Percentiles rank a stretch among this genome's conserved stretches.
Evolutionary conservation across 805 yeast genomes (phyloP).

Genomic region (Kodamaea sagamina): DNA sequence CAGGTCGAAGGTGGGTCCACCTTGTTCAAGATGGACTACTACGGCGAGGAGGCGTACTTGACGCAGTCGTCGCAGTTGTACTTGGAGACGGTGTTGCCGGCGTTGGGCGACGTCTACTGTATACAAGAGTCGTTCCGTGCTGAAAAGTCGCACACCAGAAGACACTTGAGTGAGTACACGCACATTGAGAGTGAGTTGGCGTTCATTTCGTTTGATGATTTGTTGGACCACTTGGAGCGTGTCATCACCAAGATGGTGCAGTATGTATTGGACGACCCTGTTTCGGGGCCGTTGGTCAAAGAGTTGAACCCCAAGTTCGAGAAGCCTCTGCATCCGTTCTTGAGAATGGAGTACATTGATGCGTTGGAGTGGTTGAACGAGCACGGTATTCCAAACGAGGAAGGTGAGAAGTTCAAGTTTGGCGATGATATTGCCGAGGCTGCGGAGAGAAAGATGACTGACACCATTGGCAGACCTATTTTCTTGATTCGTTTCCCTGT

Average conservation of each 20-base stretch:
- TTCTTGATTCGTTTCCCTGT: slow-evolving; percentile 93
- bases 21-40: slow-evolving; percentile 86
- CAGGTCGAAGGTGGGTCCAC: slow-evolving; percentile 99
- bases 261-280: slow-evolving; percentile 83
- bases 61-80: slow-evolving; percentile 97
- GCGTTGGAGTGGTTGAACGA: slow-evolving; percentile 97
- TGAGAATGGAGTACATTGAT: slow-evolving; percentile 85
- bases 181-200: slow-evolving; percentile 95
- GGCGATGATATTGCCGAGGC: slow-evolving; percentile 99
- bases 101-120: slow-evolving; percentile 96
- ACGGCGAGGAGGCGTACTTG: slow-evolving; percentile 94
- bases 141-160: slow-evolving; percentile 97
- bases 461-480: slow-evolving; percentile 88
- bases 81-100: slow-evolving; percentile 93
- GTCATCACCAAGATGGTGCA: slow-evolving; percentile 69
- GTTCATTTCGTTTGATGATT: slow-evolving; percentile 82
- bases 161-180: slow-evolving; percentile 96
- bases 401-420: slow-evolving; percentile 86
- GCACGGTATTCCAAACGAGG: slow-evolving; percentile 92
- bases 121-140: slow-evolving; percentile 99
- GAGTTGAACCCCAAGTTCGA: slow-evolving; percentile 91
- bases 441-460: slow-evolving; percentile 98
- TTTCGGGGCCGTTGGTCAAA: slow-evolving; percentile 85
- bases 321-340: slow-evolving; percentile 83
- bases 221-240: slow-evolving; percentile 81